Conservation (phyloP, 2,329 filamentous ascomycete species). For the Colletotrichum brevisporum region DNA sequence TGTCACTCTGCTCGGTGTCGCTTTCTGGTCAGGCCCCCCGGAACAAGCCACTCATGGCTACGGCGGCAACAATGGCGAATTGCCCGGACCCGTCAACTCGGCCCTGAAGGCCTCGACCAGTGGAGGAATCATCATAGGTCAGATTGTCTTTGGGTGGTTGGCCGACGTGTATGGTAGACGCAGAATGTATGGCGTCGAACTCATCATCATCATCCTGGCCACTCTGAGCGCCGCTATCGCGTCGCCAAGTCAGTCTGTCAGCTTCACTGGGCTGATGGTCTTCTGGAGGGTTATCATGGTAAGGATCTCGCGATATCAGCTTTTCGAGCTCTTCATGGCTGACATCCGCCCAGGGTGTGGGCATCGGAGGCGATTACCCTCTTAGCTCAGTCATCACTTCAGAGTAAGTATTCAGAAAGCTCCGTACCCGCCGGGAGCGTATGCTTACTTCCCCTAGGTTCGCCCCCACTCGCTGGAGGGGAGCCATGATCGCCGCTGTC, state of each 20-base stretch:
- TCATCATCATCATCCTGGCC: conserved; percentile 79
- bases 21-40: conserved; percentile 74
- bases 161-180: conserved; percentile 83
- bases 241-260: conserved; percentile 72
- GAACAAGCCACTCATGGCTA: conserved; percentile 58
- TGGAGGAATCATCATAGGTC: conserved; percentile 83
- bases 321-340: background rate
- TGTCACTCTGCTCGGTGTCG: conserved; percentile 79
- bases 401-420: conserved; percentile 62
- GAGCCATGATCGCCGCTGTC: conserved; percentile 86
- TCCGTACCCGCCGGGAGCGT: conserved; percentile 39
- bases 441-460: conserved; percentile 64
- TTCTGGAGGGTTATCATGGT: conserved; percentile 85
- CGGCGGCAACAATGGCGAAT: conserved; percentile 65
- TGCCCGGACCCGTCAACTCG: conserved; percentile 77
- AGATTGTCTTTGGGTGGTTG: conserved; percentile 82
- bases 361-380: conserved; percentile 87
- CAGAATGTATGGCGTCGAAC: conserved; percentile 85
- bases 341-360: conserved; percentile 68
- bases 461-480: conserved; percentile 84
- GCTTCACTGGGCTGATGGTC: conserved; percentile 72
- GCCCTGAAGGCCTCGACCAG: conserved; percentile 87
- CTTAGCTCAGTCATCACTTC: conserved; percentile 85
- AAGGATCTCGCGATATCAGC: conserved; percentile 40
- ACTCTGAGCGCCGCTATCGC: conserved; percentile 78